phyloP scores from a whole-genome alignment of 2,329 filamentous ascomycete genomes.

The Pseudogymnoascus sp. region DNA sequence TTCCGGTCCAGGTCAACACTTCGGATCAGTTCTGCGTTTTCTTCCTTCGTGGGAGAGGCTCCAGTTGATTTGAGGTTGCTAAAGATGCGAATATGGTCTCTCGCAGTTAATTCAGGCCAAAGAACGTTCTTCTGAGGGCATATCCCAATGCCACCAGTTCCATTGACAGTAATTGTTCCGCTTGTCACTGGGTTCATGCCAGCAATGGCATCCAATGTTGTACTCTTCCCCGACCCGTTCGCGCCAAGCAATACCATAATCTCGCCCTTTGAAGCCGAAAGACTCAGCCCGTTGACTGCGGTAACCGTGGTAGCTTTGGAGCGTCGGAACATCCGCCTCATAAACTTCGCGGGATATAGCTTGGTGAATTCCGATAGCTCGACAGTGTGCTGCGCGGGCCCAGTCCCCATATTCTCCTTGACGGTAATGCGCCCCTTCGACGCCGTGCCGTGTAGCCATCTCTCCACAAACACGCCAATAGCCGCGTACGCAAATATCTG shows the following conservation, averaged over 20 bases:
- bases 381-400: slow-evolving; percentile 47
- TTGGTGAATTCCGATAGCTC: slow-evolving; percentile 68
- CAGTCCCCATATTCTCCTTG: slow-evolving; percentile 23
- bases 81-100: slow-evolving; percentile 78
- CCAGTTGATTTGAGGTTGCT: slow-evolving; percentile 66
- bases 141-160: slow-evolving; percentile 71
- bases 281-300: slow-evolving; percentile 67
- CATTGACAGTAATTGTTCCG: slow-evolving; percentile 69
- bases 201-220: slow-evolving; percentile 79
- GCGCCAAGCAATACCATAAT: slow-evolving; percentile 82
- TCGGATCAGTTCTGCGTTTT: slow-evolving; percentile 55
- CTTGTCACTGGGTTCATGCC: slow-evolving; percentile 69
- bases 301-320: slow-evolving; percentile 55
- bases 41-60: slow-evolving; percentile 44
- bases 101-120: slow-evolving; percentile 81
- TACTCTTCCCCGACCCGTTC: slow-evolving; percentile 86
- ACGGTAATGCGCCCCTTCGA: slow-evolving; percentile 51
- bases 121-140: slow-evolving; percentile 92
- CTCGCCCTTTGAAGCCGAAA: slow-evolving; percentile 66
- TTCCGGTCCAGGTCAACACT: slow-evolving; percentile 71
- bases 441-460: slow-evolving; percentile 65
- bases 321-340: slow-evolving; percentile 24
- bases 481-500: slow-evolving; percentile 74
- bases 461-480: slow-evolving; percentile 66
- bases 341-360: slow-evolving; percentile 57